Conservation (phyloP, 2,329 filamentous ascomycete species). For the Nothophaeocryptopus gaeumannii region DNA sequence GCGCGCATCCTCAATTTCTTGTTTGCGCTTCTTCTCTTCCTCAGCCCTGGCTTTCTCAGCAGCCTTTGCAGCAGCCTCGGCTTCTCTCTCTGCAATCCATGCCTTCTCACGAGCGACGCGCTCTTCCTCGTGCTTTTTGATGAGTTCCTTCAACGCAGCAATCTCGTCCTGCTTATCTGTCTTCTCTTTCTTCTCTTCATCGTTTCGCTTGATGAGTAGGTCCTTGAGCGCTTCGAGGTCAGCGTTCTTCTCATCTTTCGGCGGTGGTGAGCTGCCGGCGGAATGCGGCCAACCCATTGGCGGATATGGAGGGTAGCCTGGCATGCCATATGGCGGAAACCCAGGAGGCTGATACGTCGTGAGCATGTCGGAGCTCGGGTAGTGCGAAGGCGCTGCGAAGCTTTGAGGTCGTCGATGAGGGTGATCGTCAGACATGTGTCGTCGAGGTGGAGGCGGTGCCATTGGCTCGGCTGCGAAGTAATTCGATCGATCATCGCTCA, state of each 20-base stretch:
- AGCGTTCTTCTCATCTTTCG: slow-evolving; percentile 21
- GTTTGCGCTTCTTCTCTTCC: slow-evolving; percentile 51
- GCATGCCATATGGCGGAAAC: slow-evolving; percentile 23
- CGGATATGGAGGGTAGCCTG: slow-evolving; percentile 21
- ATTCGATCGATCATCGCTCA: slow-evolving; percentile 27
- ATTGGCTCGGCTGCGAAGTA: slow-evolving; percentile 37
- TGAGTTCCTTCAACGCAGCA: slow-evolving; percentile 38
- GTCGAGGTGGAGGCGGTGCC: slow-evolving; percentile 21
- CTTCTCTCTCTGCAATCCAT: slow-evolving; percentile 28
- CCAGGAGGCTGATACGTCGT: slow-evolving; percentile 25
- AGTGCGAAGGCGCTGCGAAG: slow-evolving; percentile 29
- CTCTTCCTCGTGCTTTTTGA: slow-evolving; percentile 43
- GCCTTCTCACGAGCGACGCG: slow-evolving; percentile 29
- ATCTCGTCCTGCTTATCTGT: slow-evolving; percentile 29
- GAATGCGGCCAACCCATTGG: slow-evolving; percentile 21
- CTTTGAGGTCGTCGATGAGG: slow-evolving; percentile 27
- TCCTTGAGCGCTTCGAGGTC: slow-evolving; percentile 26
- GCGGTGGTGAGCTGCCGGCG: slow-evolving; percentile 27
- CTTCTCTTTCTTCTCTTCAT: slow-evolving; percentile 19
- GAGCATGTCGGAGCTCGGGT: slow-evolving; percentile 29
- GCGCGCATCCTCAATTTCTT: slow-evolving; percentile 39
- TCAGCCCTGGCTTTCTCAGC: slow-evolving; percentile 42
- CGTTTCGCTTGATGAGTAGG: slow-evolving; percentile 22
- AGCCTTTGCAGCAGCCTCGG: slow-evolving; percentile 30
- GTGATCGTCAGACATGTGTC: slow-evolving; percentile 25